Evolutionary conservation across 2,329 filamentous ascomycete genomes (phyloP), one percentile per base, ranked within the genome.

Genomic region (Ophiostoma australiae): DNA sequence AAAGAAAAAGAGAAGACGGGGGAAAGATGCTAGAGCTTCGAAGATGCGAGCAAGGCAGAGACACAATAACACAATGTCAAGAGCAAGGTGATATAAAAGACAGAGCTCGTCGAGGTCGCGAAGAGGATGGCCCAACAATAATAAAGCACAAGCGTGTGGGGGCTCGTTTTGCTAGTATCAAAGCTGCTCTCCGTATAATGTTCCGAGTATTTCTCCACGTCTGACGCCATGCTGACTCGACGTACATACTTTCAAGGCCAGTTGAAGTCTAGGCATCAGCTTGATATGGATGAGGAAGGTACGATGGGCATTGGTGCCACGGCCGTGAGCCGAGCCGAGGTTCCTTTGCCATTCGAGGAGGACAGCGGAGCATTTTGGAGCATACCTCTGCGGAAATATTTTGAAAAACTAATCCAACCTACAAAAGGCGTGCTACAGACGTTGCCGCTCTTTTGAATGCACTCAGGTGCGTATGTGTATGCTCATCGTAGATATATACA

Each of bases 381-480:
- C 7, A 48, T 17, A 8, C 17, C 11, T 7, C 44, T 48, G 44
- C 1, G 4, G 8, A 2, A 8, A 10, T n/a, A 6, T 7, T 20
- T 20, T 48, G 5, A n/a, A 6, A n/a, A 7, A 7, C 2, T 7
- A n/a, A 0, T 17, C 17, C 5, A 48, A 1, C 17, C 17, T 7
- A n/a, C 4, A 8, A 5, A 20, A 2, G 6, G 1, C 0, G 4
- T 48, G 2, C 1, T 20, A 6, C 1, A 7, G 6, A 17, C 6
- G 3, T 7, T 48, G 44, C 17, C 44, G 7, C 2, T 41, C 11
- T 41, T 41, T 41, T 41, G 39, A 41, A n/a, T n/a, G n/a, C n/a
- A n/a, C n/a, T n/a, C n/a, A n/a, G n/a, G n/a, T n/a, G n/a, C n/a
- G n/a, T n/a, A n/a, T n/a, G n/a, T n/a, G n/a, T n/a, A n/a, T n/a